Base-by-base conservation (phyloP, 2,329 filamentous ascomycete genomes). In the Meredithiella fracta region DNA sequence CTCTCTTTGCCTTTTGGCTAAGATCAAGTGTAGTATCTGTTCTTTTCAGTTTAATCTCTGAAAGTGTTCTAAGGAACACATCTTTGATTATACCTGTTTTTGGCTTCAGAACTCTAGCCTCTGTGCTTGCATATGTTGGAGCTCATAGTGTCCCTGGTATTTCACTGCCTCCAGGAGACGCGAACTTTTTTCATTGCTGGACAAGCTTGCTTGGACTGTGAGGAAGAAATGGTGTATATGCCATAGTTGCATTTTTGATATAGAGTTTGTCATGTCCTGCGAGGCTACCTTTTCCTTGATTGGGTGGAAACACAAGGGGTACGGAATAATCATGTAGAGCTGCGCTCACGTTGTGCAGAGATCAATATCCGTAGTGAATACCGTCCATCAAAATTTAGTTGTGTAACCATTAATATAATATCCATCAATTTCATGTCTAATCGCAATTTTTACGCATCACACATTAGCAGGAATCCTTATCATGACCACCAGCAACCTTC, bases 1-100 rank as follows among this genome's bases (percentile, higher is more conserved):
- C 58, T 59, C 58, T 59, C 58, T 59, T 59, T 59, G 58, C 58
- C 73, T 74, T 76, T 76, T 80, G 76, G 80, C 80, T 86, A 85
- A 87, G 84, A 88, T 88, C 84, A 88, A 87, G 83, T 88, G 84
- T 87, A 88, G 85, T 88, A 88, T 86, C 84, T 88, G 84, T 90
- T 90, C 85, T 90, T 89, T 86, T 87, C 83, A 90, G 85, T 88
- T 90, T 90, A 89, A 89, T 88, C 82, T 84, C 85, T 90, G 84
- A 84, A 86, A 88, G 78, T 77, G 75, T 74, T 75, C 80, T 78
- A 85, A 73, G 76, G 80, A 75, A 74, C 73, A 74, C 75, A 79
- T 78, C 77, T 75, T 74, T 80, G 83, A 86, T 90, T 90, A 87
- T 80, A 80, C 83, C 75, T 77, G 87, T 91, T 85, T 83, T 59